Percentiles rank a stretch among this genome's conserved stretches.
phyloP scores from a whole-genome alignment of 1,139 yeast species.

The Nakaseomyces kungkrabaensis region DNA sequence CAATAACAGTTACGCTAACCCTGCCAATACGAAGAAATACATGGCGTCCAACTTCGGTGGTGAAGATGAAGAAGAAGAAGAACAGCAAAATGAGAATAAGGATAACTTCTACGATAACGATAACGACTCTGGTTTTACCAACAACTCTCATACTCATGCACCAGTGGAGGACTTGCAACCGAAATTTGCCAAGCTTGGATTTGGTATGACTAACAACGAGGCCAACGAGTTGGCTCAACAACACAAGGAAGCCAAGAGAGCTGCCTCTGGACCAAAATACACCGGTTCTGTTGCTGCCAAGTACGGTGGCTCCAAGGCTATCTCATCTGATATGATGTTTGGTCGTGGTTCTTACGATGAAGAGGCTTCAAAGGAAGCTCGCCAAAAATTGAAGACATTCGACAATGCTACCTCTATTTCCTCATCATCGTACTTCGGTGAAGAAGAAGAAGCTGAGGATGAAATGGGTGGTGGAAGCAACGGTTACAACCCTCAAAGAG shows the following conservation, averaged over 20 bases:
- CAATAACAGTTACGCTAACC: constrained; percentile 9
- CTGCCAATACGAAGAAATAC: constrained; percentile 5
- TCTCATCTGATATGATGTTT: constrained; percentile 88
- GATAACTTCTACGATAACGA: background rate
- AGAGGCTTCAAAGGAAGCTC: constrained; percentile 69
- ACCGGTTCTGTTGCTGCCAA: constrained; percentile 68
- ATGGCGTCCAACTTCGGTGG: background rate
- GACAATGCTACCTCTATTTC: constrained; percentile 86
- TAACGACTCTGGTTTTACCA: constrained; percentile 9
- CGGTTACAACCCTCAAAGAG: constrained; percentile 12
- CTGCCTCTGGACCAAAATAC: constrained; percentile 37
- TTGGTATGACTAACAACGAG: constrained; percentile 66
- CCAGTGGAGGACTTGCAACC: constrained; percentile 55
- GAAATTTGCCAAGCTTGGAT: constrained; percentile 68
- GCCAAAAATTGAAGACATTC: constrained; percentile 62
- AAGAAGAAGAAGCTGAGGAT: constrained; percentile 44
- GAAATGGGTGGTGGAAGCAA: constrained; percentile 22
- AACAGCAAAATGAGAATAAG: background rate
- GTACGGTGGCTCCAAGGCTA: constrained; percentile 84
- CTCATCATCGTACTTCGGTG: constrained; percentile 87
- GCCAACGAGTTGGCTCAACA: constrained; percentile 33
- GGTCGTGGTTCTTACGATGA: constrained; percentile 84
- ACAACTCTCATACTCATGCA: constrained; percentile 8
- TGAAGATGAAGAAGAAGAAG: constrained; percentile 3
- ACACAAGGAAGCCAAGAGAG: constrained; percentile 34